Conservation (phyloP, 1,284 basidiomycete genomes). For the Leccinum ponderosum region DNA sequence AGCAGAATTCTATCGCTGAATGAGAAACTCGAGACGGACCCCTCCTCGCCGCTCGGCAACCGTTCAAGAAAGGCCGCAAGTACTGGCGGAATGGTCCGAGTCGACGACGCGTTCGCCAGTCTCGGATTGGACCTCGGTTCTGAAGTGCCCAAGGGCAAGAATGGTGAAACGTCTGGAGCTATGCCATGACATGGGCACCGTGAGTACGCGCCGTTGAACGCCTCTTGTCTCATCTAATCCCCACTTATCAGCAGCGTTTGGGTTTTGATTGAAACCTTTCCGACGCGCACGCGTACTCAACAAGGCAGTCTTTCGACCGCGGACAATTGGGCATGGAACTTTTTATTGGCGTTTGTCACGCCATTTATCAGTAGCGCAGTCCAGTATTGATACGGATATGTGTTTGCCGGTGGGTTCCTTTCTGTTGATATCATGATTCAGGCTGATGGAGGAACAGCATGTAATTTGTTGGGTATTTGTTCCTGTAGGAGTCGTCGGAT, state of each 20-base stretch:
- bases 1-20: conserved; percentile 71
- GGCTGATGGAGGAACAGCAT: conserved; percentile 27
- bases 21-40: conserved; percentile 88
- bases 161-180: conserved; percentile 19
- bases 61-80: conserved; percentile 22
- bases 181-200: too few relatives aligned
- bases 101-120: conserved; percentile 61
- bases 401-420: conserved; percentile 56
- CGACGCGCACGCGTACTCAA: conserved; percentile 63
- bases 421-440: not conserved
- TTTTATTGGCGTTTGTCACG: conserved; percentile 76
- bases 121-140: conserved; percentile 57
- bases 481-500: conserved; percentile 76
- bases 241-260: too few relatives aligned
- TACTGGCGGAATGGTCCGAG: conserved; percentile 28
- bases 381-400: conserved; percentile 59
- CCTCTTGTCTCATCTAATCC: too few relatives aligned
- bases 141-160: conserved; percentile 16
- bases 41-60: conserved; percentile 74
- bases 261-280: too few relatives aligned
- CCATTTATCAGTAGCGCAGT: conserved; percentile 63
- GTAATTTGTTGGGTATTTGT: conserved; percentile 62
- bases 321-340: conserved; percentile 74
- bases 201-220: too few relatives aligned
- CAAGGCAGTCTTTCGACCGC: conserved; percentile 74